Evolutionary conservation across 139 green algal genomes (phyloP).

Genomic region (Asterochloris erici): DNA sequence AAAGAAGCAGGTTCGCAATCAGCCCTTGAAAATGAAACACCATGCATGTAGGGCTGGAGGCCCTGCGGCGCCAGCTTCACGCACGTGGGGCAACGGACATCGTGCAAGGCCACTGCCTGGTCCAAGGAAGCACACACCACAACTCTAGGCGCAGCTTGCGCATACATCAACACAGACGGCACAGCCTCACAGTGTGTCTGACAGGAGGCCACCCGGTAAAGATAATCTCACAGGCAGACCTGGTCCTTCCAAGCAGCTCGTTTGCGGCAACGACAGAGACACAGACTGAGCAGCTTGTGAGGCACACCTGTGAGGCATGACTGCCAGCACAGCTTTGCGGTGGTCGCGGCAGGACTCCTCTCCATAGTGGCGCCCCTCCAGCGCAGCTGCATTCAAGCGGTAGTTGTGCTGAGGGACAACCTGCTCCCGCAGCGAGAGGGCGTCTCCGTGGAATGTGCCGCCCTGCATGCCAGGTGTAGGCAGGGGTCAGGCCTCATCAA

Average conservation of each 20-base stretch:
- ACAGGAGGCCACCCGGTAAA: not conserved
- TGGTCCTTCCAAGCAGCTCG: not conserved
- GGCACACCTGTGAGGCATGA: slow-evolving; percentile 78
- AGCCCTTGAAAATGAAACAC: no score
- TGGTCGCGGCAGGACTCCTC: slow-evolving; percentile 94
- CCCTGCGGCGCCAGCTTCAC: no score
- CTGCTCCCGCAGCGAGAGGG: slow-evolving; percentile 49
- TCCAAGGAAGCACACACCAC: no score
- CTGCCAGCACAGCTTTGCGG: slow-evolving; percentile 72
- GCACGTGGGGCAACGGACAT: no score
- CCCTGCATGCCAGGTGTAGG: slow-evolving; percentile 5
- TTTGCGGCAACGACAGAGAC: not conserved
- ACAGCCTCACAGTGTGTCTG: not conserved
- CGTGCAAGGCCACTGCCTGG: no score
- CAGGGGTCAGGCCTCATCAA: not conserved
- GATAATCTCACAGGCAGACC: not conserved
- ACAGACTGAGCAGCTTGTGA: not conserved
- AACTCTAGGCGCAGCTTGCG: no score
- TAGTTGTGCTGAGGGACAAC: slow-evolving; percentile 83
- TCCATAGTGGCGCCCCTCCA: slow-evolving; percentile 73
- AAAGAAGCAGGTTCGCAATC: no score
- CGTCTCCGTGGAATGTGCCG: slow-evolving; percentile 71
- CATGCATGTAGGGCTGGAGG: no score
- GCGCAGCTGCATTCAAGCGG: slow-evolving; percentile 60
- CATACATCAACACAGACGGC: not conserved